Base-by-base conservation (phyloP, 495 filamentous ascomycete species). In the Lentithecium fluviatile region DNA sequence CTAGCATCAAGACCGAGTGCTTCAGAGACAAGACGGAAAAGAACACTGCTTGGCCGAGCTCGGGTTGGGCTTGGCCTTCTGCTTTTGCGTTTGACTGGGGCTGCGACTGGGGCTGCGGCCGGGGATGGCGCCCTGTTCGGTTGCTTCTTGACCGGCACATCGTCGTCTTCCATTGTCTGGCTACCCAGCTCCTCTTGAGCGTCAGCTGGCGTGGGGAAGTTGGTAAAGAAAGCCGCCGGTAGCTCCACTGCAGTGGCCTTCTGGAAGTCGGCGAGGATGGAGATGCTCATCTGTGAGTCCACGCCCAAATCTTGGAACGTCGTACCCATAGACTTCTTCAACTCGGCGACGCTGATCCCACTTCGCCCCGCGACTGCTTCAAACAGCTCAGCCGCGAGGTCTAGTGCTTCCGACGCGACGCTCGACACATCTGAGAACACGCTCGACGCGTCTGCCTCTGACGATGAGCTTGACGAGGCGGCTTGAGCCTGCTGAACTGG, bases 261-360 rank as follows among this genome's bases (percentile, higher is more conserved):
- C 26, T 52, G 49, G 29, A 52, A 52, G 49, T 52, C 49, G 10
- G 49, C 11, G 7, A 52, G 49, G 17, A 52, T 52, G 49, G 49
- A 34, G 49, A 52, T 52, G 17, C 49, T 52, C 49, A 52, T 52
- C 49, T 52, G 49, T 2, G 49, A 52, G 24, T 52, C 49, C 7
- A 52, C 49, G n/a, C 49, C 49, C 49, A 52, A 34, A 20, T 52
- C 49, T 20, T 32, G 24, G 17, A 52, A 52, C 17, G 49, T 52
- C 3, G 17, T 53, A 24, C 26, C 45, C 24, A 20, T 47, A 4
- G 40, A 47, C 23, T 48, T 55, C 58, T 62, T 62, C 23, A 55
- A 36, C 36, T 62, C 51, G n/a, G 51, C 38, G 25, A 62, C 52
- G 40, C 50, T 55, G 40, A 62, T 56, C 11, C 58, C 51, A 56